Evolutionary conservation across 768 basidiomycete species (phyloP), one percentile per base, ranked within the genome.

Genomic region (Russula olivacea): DNA sequence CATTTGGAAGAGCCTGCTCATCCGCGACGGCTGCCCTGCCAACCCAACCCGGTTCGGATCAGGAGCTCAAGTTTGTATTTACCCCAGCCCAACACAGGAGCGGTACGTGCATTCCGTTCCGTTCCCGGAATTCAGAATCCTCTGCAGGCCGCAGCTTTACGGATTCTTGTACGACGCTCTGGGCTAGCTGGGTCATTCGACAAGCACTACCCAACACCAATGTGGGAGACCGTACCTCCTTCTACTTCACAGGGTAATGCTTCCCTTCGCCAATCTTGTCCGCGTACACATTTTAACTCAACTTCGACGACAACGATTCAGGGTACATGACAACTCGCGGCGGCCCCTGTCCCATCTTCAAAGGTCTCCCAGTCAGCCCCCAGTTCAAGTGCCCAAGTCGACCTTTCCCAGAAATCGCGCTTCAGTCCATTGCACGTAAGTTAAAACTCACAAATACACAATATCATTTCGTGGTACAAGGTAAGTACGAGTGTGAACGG

Each of bases 31-130:
- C n/a, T n/a, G n/a, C n/a, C n/a, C 70, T 75, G 21, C 49, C 55
- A 25, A 25, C 52, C 34, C 32, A 56, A 58, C 19, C 58, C 50
- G 7, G 57, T 54, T 41, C 67, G 66, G 48, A 59, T 49, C 61
- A 65, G 32, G 11, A 50, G 10, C 65, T 76, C n/a, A 68, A 67
- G 43, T 69, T 79, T 51, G 73, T 73, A 4, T 79, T 76, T 63
- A 71, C 74, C 6, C 78, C 78, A 0, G 76, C 78, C 4, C 78
- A 79, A 59, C 78, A 79, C 63, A 73, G 68, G 38, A 78, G 76
- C 50, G 77, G 78, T 78, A 51, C 17, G 72, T 51, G 25, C 36
- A 14, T 32, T 12, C 38, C 25, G 48, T 36, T 59, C 58, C 6
- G 2, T 28, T n/a, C 49, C 2, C 21, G 2, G 43, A n/a, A 28